Base-by-base conservation (phyloP, 768 basidiomycete species). In the Psilocybe azurescens region DNA sequence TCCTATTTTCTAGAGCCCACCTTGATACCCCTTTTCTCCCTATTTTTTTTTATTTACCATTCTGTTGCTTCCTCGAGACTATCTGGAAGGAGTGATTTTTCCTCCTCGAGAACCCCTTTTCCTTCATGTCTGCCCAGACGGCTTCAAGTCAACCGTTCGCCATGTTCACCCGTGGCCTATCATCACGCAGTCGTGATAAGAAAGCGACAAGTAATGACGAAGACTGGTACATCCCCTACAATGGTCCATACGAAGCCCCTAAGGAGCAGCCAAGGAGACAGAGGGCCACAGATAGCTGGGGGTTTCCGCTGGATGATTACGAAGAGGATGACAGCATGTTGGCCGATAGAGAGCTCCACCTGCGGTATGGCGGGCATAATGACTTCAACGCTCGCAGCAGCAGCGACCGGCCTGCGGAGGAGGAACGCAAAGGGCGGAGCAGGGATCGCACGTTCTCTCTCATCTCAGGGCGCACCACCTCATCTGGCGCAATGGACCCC, bases 151-250 rank as follows among this genome's bases (percentile, higher is more conserved):
- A 44, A 38, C 41, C 61, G 20, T 62, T 58, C 47, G 30, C 61
- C 32, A 56, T 49, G 49, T 59, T 63, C 32, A 59, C 38, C 33
- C 62, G 58, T 33, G 63, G 60, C 11, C 59, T 67, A 36, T 56
- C 65, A 32, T 58, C 67, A 20, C 62, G 59, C 16, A 57, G 20
- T 18, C 51, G 58, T 10, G 60, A 67, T 14, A 65, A 54, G 55
- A 67, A 56, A 52, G 63, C 67, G 49, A 53, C 58, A 32, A 56
- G 51, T n/a, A 56, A 69, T 13, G 76, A 81, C 24, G 82, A 82
- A 18, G 83, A 86, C 59, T 86, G 85, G 83, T 87, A 87, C 72
- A 85, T 85, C 52, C 86, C 87, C 0, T 88, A 89, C 78, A 85
- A 84, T 63, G 86, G 86, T 0, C 86, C 88, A 1, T 82, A 84